Evolutionary conservation across 257 asterid genomes (phyloP).

Genomic region (Vinca minor): DNA sequence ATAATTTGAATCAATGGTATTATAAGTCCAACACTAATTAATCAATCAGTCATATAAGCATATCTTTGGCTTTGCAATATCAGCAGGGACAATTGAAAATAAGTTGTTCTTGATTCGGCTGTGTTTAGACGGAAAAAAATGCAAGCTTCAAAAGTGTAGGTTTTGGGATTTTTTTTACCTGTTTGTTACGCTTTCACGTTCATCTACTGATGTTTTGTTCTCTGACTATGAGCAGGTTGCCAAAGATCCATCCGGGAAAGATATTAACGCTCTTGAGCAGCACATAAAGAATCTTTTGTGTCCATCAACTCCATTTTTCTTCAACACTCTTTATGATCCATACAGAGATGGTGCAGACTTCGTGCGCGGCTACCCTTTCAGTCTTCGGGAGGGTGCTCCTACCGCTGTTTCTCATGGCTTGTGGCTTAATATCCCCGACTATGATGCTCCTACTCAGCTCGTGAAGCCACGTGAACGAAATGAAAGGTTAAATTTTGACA

Average conservation of each 20-base stretch:
- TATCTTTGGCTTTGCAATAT: background rate
- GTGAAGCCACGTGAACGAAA: slow-evolving; percentile 82
- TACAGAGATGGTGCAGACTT: slow-evolving; percentile 71
- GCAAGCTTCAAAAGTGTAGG: too few species aligned
- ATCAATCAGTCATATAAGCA: background rate
- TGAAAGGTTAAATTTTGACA: slow-evolving; percentile 31
- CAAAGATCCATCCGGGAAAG: slow-evolving; percentile 61
- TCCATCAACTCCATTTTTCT: too few species aligned
- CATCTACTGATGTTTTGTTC: slow-evolving; percentile 5
- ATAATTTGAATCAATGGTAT: background rate
- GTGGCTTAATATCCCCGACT: slow-evolving; percentile 79
- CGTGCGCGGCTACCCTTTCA: slow-evolving; percentile 83
- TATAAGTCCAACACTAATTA: background rate
- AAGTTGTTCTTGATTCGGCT: background rate
- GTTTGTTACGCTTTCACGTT: background rate
- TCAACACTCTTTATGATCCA: slow-evolving; percentile 77
- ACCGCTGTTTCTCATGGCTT: too few species aligned
- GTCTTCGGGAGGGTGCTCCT: slow-evolving; percentile 63
- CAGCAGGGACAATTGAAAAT: background rate
- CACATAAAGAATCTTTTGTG: too few species aligned
- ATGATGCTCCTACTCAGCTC: slow-evolving; percentile 81
- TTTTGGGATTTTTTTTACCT: background rate
- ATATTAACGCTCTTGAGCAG: too few species aligned
- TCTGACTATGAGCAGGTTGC: slow-evolving; percentile 44
- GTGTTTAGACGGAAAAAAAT: too few species aligned